These are phyloP conservation scores for Komagataella pastoris DNA, from an alignment of 805 yeast genomes.

Conservation along the genomic window DNA sequence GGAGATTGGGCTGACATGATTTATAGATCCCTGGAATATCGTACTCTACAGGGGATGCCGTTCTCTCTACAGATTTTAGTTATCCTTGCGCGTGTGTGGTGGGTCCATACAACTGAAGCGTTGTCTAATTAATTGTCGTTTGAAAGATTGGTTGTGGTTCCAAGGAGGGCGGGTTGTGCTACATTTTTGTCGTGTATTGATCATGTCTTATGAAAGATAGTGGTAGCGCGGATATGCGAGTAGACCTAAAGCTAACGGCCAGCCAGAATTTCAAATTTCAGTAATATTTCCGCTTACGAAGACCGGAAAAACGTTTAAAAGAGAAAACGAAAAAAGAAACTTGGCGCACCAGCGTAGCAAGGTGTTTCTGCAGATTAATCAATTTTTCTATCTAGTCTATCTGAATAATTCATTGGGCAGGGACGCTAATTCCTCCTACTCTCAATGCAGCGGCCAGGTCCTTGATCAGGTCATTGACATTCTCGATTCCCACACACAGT, in stretches of 20 bases:
- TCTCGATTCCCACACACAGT: slow-evolving; percentile 86
- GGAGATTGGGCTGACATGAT: neutral
- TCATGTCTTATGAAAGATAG: neutral
- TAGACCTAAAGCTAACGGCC: neutral
- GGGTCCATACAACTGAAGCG: neutral
- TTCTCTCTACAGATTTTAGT: neutral
- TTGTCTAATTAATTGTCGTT: neutral
- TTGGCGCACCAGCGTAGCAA: neutral
- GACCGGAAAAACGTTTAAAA: neutral
- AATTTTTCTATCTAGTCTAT: neutral
- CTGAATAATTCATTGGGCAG: slow-evolving; percentile 7
- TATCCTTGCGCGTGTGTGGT: neutral
- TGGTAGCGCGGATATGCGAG: neutral
- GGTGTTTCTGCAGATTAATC: neutral
- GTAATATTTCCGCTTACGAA: neutral
- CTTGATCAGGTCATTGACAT: slow-evolving; percentile 63
- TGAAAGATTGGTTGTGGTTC: neutral
- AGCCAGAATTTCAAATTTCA: neutral
- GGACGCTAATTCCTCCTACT: slow-evolving; percentile 35
- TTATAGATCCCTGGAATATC: neutral
- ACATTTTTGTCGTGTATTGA: neutral
- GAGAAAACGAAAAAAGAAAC: too few species aligned
- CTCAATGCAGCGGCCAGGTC: slow-evolving; percentile 65
- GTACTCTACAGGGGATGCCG: neutral
- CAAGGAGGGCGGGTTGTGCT: neutral